phyloP scores from a whole-genome alignment of 2,329 filamentous ascomycete genomes.

The Bertia moriformis region DNA sequence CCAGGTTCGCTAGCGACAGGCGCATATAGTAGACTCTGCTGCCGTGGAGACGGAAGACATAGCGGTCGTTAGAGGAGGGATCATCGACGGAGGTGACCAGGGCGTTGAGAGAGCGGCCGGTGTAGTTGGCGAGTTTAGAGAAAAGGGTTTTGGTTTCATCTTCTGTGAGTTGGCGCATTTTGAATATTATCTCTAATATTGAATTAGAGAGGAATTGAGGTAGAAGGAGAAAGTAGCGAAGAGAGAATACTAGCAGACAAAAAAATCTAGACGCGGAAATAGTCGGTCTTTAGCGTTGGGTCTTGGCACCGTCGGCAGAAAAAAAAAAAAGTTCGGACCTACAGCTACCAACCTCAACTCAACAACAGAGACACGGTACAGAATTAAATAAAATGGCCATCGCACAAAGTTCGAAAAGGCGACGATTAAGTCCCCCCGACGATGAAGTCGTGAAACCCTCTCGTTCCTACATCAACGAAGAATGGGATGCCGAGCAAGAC shows the following conservation, averaged over 20 bases:
- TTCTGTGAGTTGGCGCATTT: background rate
- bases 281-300: too few relatives aligned
- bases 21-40: conserved; percentile 84
- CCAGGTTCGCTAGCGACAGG: conserved; percentile 78
- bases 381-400: background rate
- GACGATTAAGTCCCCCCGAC: background rate
- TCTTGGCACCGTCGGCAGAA: too few relatives aligned
- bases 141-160: background rate
- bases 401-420: background rate
- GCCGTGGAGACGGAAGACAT: conserved; percentile 66
- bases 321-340: background rate
- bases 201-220: too few relatives aligned
- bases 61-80: conserved; percentile 56
- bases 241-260: too few relatives aligned
- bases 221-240: too few relatives aligned
- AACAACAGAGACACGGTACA: too few relatives aligned
- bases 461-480: conserved; percentile 58
- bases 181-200: too few relatives aligned
- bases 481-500: conserved; percentile 83
- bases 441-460: background rate
- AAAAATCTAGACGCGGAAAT: background rate
- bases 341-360: too few relatives aligned
- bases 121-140: conserved; percentile 65
- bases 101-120: conserved; percentile 70
- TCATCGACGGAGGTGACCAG: conserved; percentile 57